These are phyloP conservation scores for Mortierella sp. DNA, from an alignment of 371 early-diverging fungal species.

Conservation along the genomic window DNA sequence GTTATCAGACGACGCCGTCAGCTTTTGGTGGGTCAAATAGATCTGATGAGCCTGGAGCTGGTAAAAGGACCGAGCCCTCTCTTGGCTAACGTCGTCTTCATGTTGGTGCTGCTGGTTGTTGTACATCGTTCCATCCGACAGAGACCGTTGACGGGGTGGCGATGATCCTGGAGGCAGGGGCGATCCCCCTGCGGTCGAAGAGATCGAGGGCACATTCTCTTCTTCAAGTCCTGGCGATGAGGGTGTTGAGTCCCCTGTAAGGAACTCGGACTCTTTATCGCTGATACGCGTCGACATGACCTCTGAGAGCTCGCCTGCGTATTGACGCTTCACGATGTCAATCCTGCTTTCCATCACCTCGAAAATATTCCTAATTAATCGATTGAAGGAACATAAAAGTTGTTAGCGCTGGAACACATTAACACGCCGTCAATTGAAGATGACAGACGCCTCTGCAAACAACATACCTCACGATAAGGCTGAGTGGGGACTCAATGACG, in stretches of 20 bases:
- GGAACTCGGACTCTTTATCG: conserved; percentile 29
- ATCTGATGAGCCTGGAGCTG: conserved; percentile 51
- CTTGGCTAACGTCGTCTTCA: conserved; percentile 36
- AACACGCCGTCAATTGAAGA: background rate
- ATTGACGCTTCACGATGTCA: conserved; percentile 55
- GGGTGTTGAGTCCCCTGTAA: conserved; percentile 25
- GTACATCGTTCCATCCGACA: conserved; percentile 28
- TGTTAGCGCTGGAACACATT: background rate
- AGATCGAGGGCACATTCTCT: background rate
- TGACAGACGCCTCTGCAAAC: too few relatives aligned
- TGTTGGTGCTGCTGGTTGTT: background rate
- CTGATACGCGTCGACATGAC: conserved; percentile 25
- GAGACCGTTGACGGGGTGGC: conserved; percentile 16
- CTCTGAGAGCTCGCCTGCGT: conserved; percentile 47
- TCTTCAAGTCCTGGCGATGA: conserved; percentile 34
- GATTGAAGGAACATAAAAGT: background rate
- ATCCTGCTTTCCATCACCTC: conserved; percentile 56
- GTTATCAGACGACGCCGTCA: conserved; percentile 30
- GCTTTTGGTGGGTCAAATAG: conserved; percentile 32
- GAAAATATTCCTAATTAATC: conserved; percentile 38
- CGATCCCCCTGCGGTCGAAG: conserved; percentile 16
- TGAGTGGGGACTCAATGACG: conserved; percentile 32
- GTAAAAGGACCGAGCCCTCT: conserved; percentile 32
- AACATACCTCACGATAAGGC: conserved; percentile 40
- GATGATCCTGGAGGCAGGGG: conserved; percentile 4